Evolutionary conservation across 148 eudicot species (phyloP).

Genomic region (Rhododendron ferrugineum): DNA sequence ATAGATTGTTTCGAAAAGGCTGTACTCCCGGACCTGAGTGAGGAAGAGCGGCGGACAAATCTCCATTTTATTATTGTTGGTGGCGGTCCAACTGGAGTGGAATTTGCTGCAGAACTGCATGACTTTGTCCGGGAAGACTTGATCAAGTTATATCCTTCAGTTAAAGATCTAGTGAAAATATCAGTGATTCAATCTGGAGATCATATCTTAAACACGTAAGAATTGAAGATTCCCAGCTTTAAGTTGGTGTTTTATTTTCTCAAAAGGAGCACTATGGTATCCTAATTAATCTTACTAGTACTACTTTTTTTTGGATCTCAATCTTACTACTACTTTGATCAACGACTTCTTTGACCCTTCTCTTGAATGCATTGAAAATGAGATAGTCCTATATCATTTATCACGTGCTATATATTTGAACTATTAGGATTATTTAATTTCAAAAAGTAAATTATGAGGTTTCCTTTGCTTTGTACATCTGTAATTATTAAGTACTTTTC

Average conservation of each 20-base stretch:
- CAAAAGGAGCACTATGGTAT: not conserved
- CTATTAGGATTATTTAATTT: not conserved
- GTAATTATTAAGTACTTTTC: not conserved
- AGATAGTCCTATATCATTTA: not conserved
- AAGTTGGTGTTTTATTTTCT: not conserved
- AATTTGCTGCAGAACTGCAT: slow-evolving; percentile 79
- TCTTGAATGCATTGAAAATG: not conserved
- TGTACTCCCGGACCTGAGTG: slow-evolving; percentile 54
- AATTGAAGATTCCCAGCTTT: not conserved
- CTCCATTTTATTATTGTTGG: slow-evolving; percentile 74
- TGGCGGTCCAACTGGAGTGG: slow-evolving; percentile 83
- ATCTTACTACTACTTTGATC: not conserved
- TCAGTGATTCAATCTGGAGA: slow-evolving; percentile 70
- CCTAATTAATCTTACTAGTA: not conserved
- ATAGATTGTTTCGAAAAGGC: slow-evolving; percentile 76
- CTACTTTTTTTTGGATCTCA: not conserved
- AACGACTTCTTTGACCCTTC: not conserved
- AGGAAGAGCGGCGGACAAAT: slow-evolving; percentile 53
- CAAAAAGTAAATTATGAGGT: not conserved
- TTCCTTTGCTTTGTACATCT: not conserved
- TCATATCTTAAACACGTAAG: slow-evolving; percentile 78
- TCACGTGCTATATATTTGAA: not conserved
- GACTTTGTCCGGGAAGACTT: slow-evolving; percentile 60
- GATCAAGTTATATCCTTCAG: slow-evolving; percentile 47
- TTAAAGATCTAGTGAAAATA: slow-evolving; percentile 51